These are phyloP conservation scores for Verticillium tricorpus DNA, from an alignment of 2,329 filamentous ascomycete species.

Conservation along the genomic window DNA sequence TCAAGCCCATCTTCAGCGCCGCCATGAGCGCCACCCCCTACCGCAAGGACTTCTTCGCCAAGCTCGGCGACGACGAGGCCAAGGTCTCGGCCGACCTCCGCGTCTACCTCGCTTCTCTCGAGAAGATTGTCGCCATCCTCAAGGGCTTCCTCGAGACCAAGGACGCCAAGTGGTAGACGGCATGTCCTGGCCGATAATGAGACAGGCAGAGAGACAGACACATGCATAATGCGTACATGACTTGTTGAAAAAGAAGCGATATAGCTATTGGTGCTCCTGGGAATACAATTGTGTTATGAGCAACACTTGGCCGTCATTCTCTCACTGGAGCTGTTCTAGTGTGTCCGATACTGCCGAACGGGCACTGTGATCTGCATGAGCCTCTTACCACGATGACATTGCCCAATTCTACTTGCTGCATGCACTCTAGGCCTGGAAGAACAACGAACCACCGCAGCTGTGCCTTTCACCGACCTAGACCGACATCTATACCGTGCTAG, in stretches of 20 bases:
- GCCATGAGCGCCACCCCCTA: conserved; percentile 94
- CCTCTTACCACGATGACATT: too few species aligned
- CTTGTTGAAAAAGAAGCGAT: conserved; percentile 1
- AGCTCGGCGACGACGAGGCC: conserved; percentile 66
- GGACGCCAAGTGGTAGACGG: conserved; percentile 52
- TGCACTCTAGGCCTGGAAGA: too few species aligned
- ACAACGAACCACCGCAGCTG: too few species aligned
- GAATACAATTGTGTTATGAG: background rate
- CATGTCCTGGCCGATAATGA: background rate
- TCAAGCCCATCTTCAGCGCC: conserved; percentile 89
- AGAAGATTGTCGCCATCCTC: conserved; percentile 75
- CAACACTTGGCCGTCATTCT: background rate
- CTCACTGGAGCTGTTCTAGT: too few species aligned
- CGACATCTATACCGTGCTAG: too few species aligned
- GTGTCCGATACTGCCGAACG: too few species aligned
- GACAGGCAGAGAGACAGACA: background rate
- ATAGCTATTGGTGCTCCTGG: background rate
- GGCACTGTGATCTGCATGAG: too few species aligned
- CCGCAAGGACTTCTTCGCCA: conserved; percentile 86
- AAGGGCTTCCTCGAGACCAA: conserved; percentile 52
- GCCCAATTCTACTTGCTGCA: too few species aligned
- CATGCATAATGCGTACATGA: conserved; percentile 1
- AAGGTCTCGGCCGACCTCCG: conserved; percentile 62
- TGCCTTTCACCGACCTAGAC: too few species aligned
- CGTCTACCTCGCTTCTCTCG: conserved; percentile 70